Evolutionary conservation across 1,139 yeast genomes (phyloP), one percentile per base, ranked within the genome.

Genomic region (Yamadazyma buinensis): DNA sequence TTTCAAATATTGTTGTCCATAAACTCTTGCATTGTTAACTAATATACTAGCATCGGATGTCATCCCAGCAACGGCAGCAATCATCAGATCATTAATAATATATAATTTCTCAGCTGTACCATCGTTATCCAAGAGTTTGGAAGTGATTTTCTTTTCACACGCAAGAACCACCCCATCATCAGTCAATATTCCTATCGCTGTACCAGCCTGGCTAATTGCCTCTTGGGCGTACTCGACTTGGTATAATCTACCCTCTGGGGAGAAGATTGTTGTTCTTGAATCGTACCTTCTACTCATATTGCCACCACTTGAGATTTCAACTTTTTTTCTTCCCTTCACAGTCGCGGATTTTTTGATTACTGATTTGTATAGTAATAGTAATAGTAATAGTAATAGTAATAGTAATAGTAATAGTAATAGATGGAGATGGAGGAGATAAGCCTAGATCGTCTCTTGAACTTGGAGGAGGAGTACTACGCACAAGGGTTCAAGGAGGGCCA

Each of bases 31-130:
- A 49, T 80, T 79, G 58, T 87, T 84, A 48, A 94, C 85, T 48
- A 94, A 73, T 40, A 92, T 90, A 29, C 88, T 83, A 2, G 98
- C 98, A 61, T 94, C 99, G 1, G 97, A 94, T 30, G 94, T 94
- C 80, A 92, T 83, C 33, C 99, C 99, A 1, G 99, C 98, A 23
- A 94, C 99, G 1, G 97, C 96, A 51, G 95, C 87, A 34, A 90
- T 74, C 71, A 84, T 84, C 51, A 83, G 80, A 59, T 75, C 90
- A 60, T 84, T 86, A 54, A 92, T 67, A 26, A 80, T 75, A 62
- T 90, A 92, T 64, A 94, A 75, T 63, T 92, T 92, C 63, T 92
- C 99, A 27, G 96, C 88, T 20, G 87, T 77, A 19, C 92, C 84
- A 57, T 90, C 97, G 62, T 88, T 95, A 61, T 94, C 98, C 43